These are phyloP conservation scores for Paxillus involutus DNA, from an alignment of 768 basidiomycete species.

Conservation along the genomic window DNA sequence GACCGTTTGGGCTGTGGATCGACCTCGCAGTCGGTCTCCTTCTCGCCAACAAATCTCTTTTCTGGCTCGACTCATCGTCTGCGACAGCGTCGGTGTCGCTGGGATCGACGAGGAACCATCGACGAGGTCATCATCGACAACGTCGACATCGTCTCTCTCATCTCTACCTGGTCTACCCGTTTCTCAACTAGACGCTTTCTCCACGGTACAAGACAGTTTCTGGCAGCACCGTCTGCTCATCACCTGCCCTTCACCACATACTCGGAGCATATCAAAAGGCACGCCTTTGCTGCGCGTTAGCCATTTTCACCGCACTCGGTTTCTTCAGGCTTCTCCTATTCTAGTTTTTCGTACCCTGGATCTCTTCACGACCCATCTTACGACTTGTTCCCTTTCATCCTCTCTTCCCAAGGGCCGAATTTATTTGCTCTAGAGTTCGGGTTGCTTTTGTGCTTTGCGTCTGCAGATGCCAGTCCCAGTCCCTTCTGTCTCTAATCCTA, in stretches of 20 bases:
- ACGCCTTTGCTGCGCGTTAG: constrained; percentile 93
- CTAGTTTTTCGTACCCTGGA: constrained; percentile 22
- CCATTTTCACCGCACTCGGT: constrained; percentile 42
- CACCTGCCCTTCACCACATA: constrained; percentile 21
- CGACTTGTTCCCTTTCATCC: constrained; percentile 49
- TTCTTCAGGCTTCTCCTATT: constrained; percentile 30
- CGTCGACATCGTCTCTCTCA: constrained; percentile 13
- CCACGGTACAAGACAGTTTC: constrained; percentile 21
- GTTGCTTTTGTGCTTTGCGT: constrained; percentile 39
- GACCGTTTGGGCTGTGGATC: constrained; percentile 43
- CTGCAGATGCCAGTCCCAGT: constrained; percentile 89
- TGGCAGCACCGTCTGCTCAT: constrained; percentile 13
- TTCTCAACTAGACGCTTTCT: constrained; percentile 4
- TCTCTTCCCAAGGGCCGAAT: constrained; percentile 39
- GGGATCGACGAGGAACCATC: constrained; percentile 33
- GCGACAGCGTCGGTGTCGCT: constrained; percentile 45
- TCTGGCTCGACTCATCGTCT: constrained; percentile 33
- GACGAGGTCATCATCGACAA: constrained; percentile 30
- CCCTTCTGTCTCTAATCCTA: constrained; percentile 55
- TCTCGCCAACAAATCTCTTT: constrained; percentile 35
- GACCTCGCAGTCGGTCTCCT: constrained; percentile 46
- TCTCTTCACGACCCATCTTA: constrained; percentile 67
- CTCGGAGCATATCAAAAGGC: constrained; percentile 64
- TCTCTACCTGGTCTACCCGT: not conserved
- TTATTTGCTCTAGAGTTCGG: constrained; percentile 41